Evolutionary conservation across 129 eudicot genomes (phyloP).

Genomic region (Smallanthus sonchifolius): DNA sequence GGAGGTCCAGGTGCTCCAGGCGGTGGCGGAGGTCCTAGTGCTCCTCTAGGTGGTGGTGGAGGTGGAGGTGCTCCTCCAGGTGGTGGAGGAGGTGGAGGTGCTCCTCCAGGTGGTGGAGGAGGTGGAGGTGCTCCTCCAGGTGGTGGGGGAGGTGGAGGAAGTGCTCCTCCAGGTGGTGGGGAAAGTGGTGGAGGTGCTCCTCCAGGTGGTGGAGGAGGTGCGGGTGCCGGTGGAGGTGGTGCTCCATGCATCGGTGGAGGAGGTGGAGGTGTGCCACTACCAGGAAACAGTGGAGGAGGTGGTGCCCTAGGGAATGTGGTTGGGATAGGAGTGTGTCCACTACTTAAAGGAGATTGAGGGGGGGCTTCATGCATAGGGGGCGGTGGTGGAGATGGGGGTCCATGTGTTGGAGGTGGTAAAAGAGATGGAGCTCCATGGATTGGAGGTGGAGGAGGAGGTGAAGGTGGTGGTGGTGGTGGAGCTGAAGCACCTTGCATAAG

Average conservation of each 20-base stretch:
- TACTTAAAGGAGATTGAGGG: slow-evolving; percentile 18
- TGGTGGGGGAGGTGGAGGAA: slow-evolving; percentile 82
- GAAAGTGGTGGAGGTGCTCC: slow-evolving; percentile 39
- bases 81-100: slow-evolving; percentile 42
- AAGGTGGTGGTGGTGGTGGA: slow-evolving; percentile 4
- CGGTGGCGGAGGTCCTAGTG: slow-evolving; percentile 77
- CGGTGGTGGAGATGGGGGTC: slow-evolving; percentile 33
- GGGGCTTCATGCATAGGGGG: slow-evolving; percentile 1
- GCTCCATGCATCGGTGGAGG: slow-evolving; percentile 29
- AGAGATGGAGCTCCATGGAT: slow-evolving; percentile 24
- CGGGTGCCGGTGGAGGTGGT: slow-evolving; percentile 19
- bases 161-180: slow-evolving; percentile 45
- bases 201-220: slow-evolving; percentile 43
- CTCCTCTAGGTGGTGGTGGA: slow-evolving; percentile 63
- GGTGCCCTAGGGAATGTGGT: slow-evolving; percentile 23
- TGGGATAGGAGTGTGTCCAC: background rate
- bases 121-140: slow-evolving; percentile 70
- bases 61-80: slow-evolving; percentile 71
- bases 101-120: no score
- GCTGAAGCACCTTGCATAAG: no score
- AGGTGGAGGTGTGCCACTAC: background rate
- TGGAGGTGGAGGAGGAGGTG: background rate
- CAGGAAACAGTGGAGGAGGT: slow-evolving; percentile 10
- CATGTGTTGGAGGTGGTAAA: slow-evolving; percentile 25
- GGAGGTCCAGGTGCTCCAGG: slow-evolving; percentile 73